phyloP scores from a whole-genome alignment of 495 filamentous ascomycete genomes.

The Aspergillus campestris region DNA sequence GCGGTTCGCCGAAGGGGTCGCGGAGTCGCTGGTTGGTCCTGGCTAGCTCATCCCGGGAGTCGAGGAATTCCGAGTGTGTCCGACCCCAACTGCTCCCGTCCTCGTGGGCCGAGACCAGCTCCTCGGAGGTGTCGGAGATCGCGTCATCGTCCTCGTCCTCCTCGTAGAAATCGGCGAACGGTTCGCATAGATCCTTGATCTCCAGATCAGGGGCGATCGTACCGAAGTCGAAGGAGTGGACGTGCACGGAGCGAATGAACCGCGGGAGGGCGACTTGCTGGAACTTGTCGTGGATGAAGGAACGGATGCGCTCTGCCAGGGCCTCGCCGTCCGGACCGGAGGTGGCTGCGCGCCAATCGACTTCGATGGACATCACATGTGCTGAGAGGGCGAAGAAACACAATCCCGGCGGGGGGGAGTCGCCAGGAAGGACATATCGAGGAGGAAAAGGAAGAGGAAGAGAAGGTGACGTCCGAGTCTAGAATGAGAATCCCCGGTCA shows the following conservation, averaged over 20 bases:
- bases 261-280: slow-evolving; percentile 83
- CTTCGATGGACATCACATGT: slow-evolving; percentile 86
- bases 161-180: slow-evolving; percentile 93
- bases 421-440: not conserved
- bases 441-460: not conserved
- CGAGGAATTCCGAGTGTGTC: slow-evolving; percentile 18
- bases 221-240: slow-evolving; percentile 91
- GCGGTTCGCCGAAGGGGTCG: slow-evolving; percentile 19
- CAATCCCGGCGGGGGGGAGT: not conserved
- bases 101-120: slow-evolving; percentile 18
- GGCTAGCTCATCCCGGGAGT: slow-evolving; percentile 28
- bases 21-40: slow-evolving; percentile 16
- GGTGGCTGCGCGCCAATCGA: slow-evolving; percentile 93
- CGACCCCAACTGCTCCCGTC: slow-evolving; percentile 15
- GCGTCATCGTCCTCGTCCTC: slow-evolving; percentile 52
- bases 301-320: slow-evolving; percentile 76
- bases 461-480: too few species aligned
- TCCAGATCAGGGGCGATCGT: slow-evolving; percentile 73
- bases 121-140: slow-evolving; percentile 34
- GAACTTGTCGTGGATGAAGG: slow-evolving; percentile 92
- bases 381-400: slow-evolving; percentile 4
- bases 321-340: slow-evolving; percentile 74
- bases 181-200: slow-evolving; percentile 94
- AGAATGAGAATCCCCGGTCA: too few species aligned
- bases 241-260: slow-evolving; percentile 92